Base-by-base conservation (phyloP, 345 rosid species). In the Melaleuca quinquenervia region DNA sequence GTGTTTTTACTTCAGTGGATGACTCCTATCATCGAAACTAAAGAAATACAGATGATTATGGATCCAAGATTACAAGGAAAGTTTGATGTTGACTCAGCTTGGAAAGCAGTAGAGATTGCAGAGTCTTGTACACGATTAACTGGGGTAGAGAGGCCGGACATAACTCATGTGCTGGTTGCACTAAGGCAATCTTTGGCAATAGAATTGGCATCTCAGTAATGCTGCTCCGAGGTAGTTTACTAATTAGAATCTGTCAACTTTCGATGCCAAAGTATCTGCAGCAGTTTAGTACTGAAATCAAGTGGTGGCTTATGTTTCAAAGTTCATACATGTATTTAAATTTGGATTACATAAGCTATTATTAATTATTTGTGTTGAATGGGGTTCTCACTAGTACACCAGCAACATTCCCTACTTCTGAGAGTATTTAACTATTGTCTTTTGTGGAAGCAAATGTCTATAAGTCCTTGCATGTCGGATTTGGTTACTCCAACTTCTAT, bases 1-100 rank as follows among this genome's bases (percentile, higher is more conserved):
- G 86, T 85, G 48, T 90, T 90, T 82, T 89, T 93, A 82, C 88
- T 90, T 36, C 86, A 87, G 2, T 91, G 95, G 94, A 91, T 90
- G 82, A 85, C 50, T 2, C 88, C 90, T 41, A 85, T 87, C 41
- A 49, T 92, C 2, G 89, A 83, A 10, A 88, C 51, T 24, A 93
- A 93, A 3, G 90, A 93, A 54, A 87, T 92, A 14, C 84, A 27
- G 55, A 91, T 62, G 26, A 89, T 89, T 7, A 88, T 91, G 1
- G 95, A 91, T 83, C 94, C 91, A 1, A 87, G 91, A 60, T 84
- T 92, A 49, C 62, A 51, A 27, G 92, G 85, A 1, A 88, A 89
- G 3, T 90, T 90, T 50, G 86, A 89, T 11, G 70, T 62, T 29
- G 90, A 92, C 56, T 85, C 91, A 48, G 91, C 83, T 3, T 93